These are phyloP conservation scores for Moricandia arvensis DNA, from an alignment of 345 rosid species.

Conservation along the genomic window DNA sequence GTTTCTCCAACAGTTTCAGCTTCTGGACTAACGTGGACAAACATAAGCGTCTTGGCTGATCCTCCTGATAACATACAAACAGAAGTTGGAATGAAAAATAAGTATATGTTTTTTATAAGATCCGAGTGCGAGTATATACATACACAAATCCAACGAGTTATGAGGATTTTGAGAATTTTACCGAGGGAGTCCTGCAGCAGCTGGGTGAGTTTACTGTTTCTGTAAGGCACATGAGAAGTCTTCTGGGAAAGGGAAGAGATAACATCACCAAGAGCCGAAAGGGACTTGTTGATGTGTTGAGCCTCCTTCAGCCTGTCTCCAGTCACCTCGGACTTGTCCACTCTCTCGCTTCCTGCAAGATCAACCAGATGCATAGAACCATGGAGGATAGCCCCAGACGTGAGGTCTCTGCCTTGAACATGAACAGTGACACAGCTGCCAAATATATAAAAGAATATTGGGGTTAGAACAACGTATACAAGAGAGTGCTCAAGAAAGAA, in stretches of 20 bases:
- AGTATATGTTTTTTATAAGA: constrained; percentile 1
- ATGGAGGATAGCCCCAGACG: constrained; percentile 63
- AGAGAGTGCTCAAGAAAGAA: background rate
- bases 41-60: constrained; percentile 97
- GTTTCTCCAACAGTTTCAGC: constrained; percentile 81
- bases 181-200: constrained; percentile 97
- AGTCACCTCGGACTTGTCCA: constrained; percentile 88
- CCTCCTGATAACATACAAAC: constrained; percentile 60
- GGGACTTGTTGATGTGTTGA: constrained; percentile 84
- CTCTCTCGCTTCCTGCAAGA: constrained; percentile 95
- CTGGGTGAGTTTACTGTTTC: constrained; percentile 95
- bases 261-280: constrained; percentile 92
- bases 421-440: constrained; percentile 93
- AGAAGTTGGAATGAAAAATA: background rate
- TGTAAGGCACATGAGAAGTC: constrained; percentile 80
- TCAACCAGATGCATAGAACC: constrained; percentile 98
- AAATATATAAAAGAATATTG: background rate
- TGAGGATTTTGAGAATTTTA: constrained; percentile 33
- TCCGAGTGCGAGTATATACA: background rate
- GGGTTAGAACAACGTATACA: background rate
- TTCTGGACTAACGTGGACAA: constrained; percentile 90
- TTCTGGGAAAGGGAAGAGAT: constrained; percentile 88
- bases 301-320: constrained; percentile 96
- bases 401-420: constrained; percentile 80
- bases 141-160: background rate